Percentiles rank a stretch among this genome's conserved stretches.
Evolutionary conservation across 352 stramenopile species (phyloP).

Genomic region (Globisporangium ultimum): DNA sequence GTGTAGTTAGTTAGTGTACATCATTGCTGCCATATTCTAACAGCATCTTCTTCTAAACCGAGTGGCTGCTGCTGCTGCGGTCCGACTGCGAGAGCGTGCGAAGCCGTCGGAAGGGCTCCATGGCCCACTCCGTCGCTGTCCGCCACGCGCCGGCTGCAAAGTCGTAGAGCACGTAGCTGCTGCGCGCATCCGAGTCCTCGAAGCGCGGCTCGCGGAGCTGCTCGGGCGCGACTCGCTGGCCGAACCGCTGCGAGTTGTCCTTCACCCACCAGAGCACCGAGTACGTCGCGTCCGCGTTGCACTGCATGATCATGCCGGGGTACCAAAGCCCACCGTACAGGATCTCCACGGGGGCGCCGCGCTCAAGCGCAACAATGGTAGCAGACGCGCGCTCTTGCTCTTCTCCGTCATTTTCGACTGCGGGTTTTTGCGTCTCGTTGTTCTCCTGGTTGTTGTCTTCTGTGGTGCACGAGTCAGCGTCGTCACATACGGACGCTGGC

Average conservation of each 20-base stretch:
- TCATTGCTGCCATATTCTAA: no score
- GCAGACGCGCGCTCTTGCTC: constrained; percentile 3
- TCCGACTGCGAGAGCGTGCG: constrained; percentile 23
- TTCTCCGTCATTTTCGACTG: not conserved
- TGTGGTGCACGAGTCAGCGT: constrained; percentile 4
- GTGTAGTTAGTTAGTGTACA: no score
- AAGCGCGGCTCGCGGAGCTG: constrained; percentile 42
- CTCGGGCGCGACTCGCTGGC: constrained; percentile 42
- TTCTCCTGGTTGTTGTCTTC: not conserved
- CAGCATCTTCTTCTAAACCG: constrained; percentile 6
- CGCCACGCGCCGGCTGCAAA: constrained; percentile 50
- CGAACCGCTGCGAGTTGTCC: constrained; percentile 74
- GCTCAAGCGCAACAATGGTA: constrained; percentile 26
- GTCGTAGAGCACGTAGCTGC: constrained; percentile 41
- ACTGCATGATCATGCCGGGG: constrained; percentile 57
- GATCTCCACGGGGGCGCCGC: constrained; percentile 67
- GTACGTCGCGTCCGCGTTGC: constrained; percentile 56
- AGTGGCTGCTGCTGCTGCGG: constrained; percentile 84
- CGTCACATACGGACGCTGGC: constrained; percentile 19
- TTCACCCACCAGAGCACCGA: constrained; percentile 81
- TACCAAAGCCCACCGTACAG: constrained; percentile 55
- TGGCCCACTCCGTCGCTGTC: constrained; percentile 39
- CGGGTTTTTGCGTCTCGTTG: not conserved
- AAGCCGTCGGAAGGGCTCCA: constrained; percentile 38
- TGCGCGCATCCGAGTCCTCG: constrained; percentile 17